Evolutionary conservation across 176 grass and related monocot genomes (phyloP), one percentile per base, ranked within the genome.

Genomic region (Tuctoria greenei): DNA sequence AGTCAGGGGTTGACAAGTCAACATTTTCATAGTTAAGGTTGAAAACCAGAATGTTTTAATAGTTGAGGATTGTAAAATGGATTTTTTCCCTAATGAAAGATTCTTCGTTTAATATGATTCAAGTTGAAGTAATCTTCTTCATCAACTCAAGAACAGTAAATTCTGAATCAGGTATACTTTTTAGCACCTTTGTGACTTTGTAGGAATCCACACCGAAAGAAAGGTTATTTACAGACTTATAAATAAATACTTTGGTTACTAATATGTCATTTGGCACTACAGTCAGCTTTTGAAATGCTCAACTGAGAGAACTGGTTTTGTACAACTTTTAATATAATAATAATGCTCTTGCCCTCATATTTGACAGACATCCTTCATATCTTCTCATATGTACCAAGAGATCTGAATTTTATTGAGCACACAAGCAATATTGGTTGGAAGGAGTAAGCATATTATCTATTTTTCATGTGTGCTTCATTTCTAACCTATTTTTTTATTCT

Each of bases 351-450:
- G 14, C 16, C 61, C 18, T 87, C 16, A 45, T 84, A 47, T 61
- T 73, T 86, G 24, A 51, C 91, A 99, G 95, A 99, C 51, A 90
- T 99, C 85, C 95, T 99, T 82, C 91, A 99, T 81, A 80, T 92
- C 20, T 99, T 95, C 77, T 99, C 95, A 50, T 99, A 95, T 69
- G 47, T 99, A 59, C 95, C 91, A 75, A 90, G 80, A 60, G 91
- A 92, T 77, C 79, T 90, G 71, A 99, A 99, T 68, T 99, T 99
- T 60, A 99, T 99, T 37, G 87, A 90, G 55, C 95, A 99, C 82
- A 95, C 89, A 34, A 99, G 95, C 79, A 91, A 88, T 88, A 87
- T 99, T 95, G 91, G 89, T 56, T 95, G 89, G 95, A 99, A 81
- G 75, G 91, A 99, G 95, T 92, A 90, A 95, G 95, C 57, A 78